A percentile compares a stretch with the other conserved stretches of the same genome.
These are phyloP conservation scores for Vaccinium macrocarpon DNA, from an alignment of 148 eudicot genomes.

Conservation along the genomic window DNA sequence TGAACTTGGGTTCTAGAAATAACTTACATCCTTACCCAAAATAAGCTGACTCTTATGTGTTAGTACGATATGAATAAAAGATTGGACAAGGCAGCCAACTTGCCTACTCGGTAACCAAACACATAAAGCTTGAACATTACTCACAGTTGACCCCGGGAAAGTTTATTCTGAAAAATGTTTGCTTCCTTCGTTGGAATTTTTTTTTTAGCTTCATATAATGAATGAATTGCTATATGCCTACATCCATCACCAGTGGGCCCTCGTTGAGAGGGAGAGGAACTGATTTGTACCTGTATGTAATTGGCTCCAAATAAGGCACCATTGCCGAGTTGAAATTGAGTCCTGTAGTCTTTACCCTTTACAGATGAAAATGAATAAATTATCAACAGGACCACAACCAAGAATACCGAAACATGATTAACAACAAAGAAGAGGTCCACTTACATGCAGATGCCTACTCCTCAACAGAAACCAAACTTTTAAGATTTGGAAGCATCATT, in stretches of 20 bases:
- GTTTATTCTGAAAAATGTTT: not conserved
- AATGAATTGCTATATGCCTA: not conserved
- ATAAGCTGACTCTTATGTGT: not conserved
- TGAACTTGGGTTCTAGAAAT: not conserved
- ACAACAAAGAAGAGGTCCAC: not conserved
- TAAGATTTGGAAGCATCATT: not conserved
- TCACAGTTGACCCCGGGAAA: not conserved
- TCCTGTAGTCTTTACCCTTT: constrained; percentile 77
- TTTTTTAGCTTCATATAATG: not conserved
- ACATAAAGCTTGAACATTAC: not conserved
- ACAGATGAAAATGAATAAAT: constrained; percentile 2
- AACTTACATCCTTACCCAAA: not conserved
- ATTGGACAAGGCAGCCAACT: not conserved
- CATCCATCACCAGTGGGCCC: not conserved
- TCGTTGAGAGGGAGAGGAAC: not conserved
- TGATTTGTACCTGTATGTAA: constrained; percentile 72
- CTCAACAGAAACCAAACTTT: constrained; percentile 1
- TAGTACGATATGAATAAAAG: not conserved
- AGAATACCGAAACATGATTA: not conserved
- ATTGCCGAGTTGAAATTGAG: constrained; percentile 74
- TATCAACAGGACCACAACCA: not conserved
- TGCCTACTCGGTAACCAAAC: not conserved
- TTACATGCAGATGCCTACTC: not conserved
- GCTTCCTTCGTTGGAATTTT: not conserved
- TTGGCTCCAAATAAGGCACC: constrained; percentile 72